Evolutionary conservation across 225 moss, liverwort and hornwort species (phyloP).

Genomic region (Bryoerythrophyllum caledonicum): DNA sequence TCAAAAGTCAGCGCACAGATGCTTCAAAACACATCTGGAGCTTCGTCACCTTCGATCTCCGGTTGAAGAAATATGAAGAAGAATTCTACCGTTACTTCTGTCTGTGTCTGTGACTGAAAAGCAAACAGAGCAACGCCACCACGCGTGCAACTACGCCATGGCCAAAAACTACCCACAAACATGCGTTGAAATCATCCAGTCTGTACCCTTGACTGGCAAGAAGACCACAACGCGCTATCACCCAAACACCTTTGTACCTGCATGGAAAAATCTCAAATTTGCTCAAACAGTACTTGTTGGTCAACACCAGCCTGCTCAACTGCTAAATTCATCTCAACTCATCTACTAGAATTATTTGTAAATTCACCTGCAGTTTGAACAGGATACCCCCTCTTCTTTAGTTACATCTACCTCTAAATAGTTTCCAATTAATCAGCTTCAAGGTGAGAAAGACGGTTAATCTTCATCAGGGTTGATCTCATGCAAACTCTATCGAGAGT

Average conservation of each 20-base stretch:
- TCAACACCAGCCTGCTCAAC: not conserved
- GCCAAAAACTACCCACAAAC: conserved; percentile 57
- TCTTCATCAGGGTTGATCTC: no score
- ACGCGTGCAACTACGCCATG: conserved; percentile 75
- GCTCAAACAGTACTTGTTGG: not conserved
- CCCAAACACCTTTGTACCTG: conserved; percentile 97
- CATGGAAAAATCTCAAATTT: conserved; percentile 4
- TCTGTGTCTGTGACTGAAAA: conserved; percentile 65
- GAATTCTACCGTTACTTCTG: conserved; percentile 55
- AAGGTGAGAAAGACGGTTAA: no score
- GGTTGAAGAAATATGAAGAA: not conserved
- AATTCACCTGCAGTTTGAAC: no score
- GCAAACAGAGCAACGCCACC: conserved; percentile 69
- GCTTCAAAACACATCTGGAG: not conserved
- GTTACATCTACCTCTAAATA: no score
- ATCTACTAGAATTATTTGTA: not conserved
- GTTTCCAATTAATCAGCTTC: no score
- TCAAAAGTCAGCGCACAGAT: not conserved
- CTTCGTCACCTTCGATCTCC: not conserved
- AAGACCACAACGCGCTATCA: conserved; percentile 73
- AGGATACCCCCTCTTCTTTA: no score
- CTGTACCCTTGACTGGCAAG: conserved; percentile 57
- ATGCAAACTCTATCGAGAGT: no score
- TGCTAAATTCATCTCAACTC: no score
- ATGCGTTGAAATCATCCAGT: conserved; percentile 45